These are phyloP conservation scores for Pseudogymnoascus sp. DNA, from an alignment of 2,329 filamentous ascomycete genomes.

Conservation along the genomic window DNA sequence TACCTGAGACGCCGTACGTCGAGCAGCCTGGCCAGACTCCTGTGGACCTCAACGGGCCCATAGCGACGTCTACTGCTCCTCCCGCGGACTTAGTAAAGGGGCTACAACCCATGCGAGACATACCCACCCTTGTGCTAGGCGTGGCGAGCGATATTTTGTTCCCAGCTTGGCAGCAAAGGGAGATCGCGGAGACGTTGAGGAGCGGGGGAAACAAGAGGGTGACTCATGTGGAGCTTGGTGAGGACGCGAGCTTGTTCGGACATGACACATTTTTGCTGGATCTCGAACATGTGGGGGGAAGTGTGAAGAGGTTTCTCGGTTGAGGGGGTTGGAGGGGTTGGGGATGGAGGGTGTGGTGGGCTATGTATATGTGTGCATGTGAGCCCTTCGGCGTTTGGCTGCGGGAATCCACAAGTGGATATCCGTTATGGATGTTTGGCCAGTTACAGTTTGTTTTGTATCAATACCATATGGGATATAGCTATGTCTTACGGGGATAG, in stretches of 20 bases:
- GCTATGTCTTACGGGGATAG: background rate
- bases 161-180: slow-evolving; percentile 94
- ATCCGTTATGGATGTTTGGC: slow-evolving; percentile 1
- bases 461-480: slow-evolving; percentile 1
- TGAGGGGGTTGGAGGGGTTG: background rate
- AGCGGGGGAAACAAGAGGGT: slow-evolving; percentile 72
- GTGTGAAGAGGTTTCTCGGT: slow-evolving; percentile 68
- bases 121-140: slow-evolving; percentile 80
- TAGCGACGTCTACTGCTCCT: slow-evolving; percentile 42
- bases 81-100: slow-evolving; percentile 75
- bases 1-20: slow-evolving; percentile 77
- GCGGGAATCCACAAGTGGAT: background rate
- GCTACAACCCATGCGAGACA: slow-evolving; percentile 61
- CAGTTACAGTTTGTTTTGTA: background rate
- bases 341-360: background rate
- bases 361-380: background rate
- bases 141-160: slow-evolving; percentile 95
- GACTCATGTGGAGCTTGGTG: slow-evolving; percentile 81
- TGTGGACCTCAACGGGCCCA: slow-evolving; percentile 28
- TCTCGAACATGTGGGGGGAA: slow-evolving; percentile 82
- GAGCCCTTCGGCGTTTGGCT: background rate
- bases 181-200: slow-evolving; percentile 78
- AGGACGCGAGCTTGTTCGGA: slow-evolving; percentile 90
- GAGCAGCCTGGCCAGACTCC: slow-evolving; percentile 57
- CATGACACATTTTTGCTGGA: slow-evolving; percentile 96